Base-by-base conservation (phyloP, 495 filamentous ascomycete species). In the Aspergillus avenaceus region DNA sequence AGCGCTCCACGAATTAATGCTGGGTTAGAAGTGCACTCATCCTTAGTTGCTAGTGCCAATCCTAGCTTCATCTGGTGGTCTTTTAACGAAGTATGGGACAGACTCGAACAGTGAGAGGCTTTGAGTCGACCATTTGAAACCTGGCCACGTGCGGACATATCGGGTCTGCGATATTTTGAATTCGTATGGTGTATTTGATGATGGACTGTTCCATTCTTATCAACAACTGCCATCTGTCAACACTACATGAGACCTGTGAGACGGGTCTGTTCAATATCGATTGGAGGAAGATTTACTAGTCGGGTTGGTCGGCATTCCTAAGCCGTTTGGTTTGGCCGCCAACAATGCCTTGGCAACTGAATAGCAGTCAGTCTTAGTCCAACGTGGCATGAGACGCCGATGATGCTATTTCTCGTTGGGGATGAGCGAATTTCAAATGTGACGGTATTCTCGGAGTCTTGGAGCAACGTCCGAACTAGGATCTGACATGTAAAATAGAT, bases 1-100 rank as follows among this genome's bases (percentile, higher is more conserved):
- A 69, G 61, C 65, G 71, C 38, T 57, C 52, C 41, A 63, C 60
- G 42, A 43, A 56, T 40, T 62, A 58, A 45, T 28, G 21, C 23
- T 32, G 40, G 46, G 27, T 26, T 8, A n/a, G 23, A 41, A 23
- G 16, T 32, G 2, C 21, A 11, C 31, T 21, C 36, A 6, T 41
- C 32, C 22, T 26, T 31, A 41, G 32, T 18, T 18, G 11, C 32
- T 6, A 5, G 4, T n/a, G 32, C n/a, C 1, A 37, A 37, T 44
- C 24, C 26, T 27, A 16, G 4, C 7, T 14, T 21, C n/a, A 16
- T 3, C 9, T 18, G 21, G 7, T 4, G n/a, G 6, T 38, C 16
- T 38, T 8, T 38, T 14, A 18, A 38, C 11, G 21, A 29, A 13
- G 25, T 5, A 29, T 4, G 19, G 19, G 13, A 28, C 11, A 16